Conservation (phyloP, 306 rosid genomes). For the Quillaja saponaria region DNA sequence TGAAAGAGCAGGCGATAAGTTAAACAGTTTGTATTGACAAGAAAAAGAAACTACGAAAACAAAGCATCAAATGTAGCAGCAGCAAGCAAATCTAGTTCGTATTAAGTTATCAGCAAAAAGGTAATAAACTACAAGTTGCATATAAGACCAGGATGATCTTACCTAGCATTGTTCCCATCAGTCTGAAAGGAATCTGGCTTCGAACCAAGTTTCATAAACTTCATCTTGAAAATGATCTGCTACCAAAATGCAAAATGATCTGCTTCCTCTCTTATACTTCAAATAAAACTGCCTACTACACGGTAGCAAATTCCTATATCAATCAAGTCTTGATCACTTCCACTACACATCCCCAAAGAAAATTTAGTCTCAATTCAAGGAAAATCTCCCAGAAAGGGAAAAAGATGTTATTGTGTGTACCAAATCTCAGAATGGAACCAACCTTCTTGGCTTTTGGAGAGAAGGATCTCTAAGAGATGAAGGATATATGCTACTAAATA, state of each 20-base stretch:
- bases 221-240: constrained; percentile 77
- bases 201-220: constrained; percentile 99
- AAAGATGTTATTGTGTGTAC: constrained; percentile 41
- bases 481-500: constrained; percentile 43
- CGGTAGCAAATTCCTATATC: constrained; percentile 41
- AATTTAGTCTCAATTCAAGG: constrained; percentile 19
- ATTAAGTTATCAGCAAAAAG: background rate
- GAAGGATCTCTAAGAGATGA: constrained; percentile 46
- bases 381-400: constrained; percentile 38
- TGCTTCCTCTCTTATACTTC: constrained; percentile 32
- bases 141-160: constrained; percentile 42
- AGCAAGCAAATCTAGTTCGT: background rate
- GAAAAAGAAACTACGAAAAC: background rate
- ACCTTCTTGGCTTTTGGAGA: constrained; percentile 53
- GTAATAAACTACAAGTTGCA: constrained; percentile 26
- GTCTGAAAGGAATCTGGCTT: constrained; percentile 87
- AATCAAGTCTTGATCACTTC: constrained; percentile 31
- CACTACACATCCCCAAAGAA: constrained; percentile 35
- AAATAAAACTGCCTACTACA: constrained; percentile 38
- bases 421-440: constrained; percentile 46
- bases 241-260: too few species aligned
- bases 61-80: constrained; percentile 9
- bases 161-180: constrained; percentile 82
- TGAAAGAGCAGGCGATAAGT: background rate
- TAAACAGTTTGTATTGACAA: too few species aligned